phyloP scores from a whole-genome alignment of 441 rosid genomes.

The Hura crepitans region DNA sequence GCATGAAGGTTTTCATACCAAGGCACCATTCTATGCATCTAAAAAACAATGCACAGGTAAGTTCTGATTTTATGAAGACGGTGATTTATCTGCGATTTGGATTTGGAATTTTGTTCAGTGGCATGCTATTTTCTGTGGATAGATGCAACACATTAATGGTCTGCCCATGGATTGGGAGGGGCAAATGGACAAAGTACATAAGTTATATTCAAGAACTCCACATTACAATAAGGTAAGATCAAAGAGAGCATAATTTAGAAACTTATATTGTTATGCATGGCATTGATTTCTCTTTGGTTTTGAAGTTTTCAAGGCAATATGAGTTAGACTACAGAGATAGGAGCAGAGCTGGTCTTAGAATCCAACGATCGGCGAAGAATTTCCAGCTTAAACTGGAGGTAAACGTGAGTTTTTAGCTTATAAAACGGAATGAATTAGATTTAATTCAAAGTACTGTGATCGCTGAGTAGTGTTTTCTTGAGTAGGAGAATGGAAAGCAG shows the following conservation, averaged over 20 bases:
- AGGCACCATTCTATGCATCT: conserved; percentile 71
- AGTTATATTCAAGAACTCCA: conserved; percentile 63
- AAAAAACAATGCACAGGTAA: conserved; percentile 52
- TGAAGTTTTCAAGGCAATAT: conserved; percentile 56
- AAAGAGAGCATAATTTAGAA: not conserved
- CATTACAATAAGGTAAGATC: conserved; percentile 61
- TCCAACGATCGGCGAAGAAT: conserved; percentile 75
- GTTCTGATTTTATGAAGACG: not conserved
- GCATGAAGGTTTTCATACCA: conserved; percentile 61
- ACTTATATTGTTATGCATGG: not conserved
- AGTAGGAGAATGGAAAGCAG: conserved; percentile 62
- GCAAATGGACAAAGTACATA: conserved; percentile 56
- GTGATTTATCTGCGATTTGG: not conserved
- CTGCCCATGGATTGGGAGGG: conserved; percentile 63
- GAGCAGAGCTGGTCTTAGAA: conserved; percentile 67
- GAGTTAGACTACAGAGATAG: conserved; percentile 84
- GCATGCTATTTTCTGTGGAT: not conserved
- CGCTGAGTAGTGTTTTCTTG: conserved; percentile 7
- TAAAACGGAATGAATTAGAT: not conserved
- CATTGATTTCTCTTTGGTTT: conserved; percentile 1
- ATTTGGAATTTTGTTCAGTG: not conserved
- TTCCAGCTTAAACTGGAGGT: conserved; percentile 83
- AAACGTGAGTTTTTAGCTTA: conserved; percentile 1
- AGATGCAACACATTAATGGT: conserved; percentile 62
- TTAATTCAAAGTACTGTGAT: not conserved